Percentiles rank a stretch among this genome's conserved stretches.
These are phyloP conservation scores for Phaseolus coccineus DNA, from an alignment of 331 rosid genomes.

Conservation along the genomic window DNA sequence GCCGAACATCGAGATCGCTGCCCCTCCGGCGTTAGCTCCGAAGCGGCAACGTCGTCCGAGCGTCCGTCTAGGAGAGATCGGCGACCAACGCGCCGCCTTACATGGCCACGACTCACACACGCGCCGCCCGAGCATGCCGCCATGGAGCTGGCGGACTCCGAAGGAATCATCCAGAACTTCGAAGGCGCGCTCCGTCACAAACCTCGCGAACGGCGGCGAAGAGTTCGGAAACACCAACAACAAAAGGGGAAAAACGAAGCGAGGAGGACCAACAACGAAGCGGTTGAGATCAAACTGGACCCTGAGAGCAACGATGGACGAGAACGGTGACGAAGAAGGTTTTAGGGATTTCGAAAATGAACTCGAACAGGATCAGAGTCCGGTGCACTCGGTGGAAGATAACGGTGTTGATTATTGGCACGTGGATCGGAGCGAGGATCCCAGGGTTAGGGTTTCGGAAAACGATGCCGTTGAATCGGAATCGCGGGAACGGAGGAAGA, in stretches of 20 bases:
- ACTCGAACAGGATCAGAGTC: slow-evolving; percentile 41
- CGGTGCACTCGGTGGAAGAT: slow-evolving; percentile 55
- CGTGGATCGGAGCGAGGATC: slow-evolving; percentile 38
- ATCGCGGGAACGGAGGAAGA: slow-evolving; percentile 51
- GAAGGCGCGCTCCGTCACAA: slow-evolving; percentile 60
- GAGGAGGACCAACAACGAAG: slow-evolving; percentile 59
- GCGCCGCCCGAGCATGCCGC: slow-evolving; percentile 53
- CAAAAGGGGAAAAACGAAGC: slow-evolving; percentile 58
- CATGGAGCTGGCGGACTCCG: slow-evolving; percentile 64
- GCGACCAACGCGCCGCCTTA: slow-evolving; percentile 56
- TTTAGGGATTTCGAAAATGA: slow-evolving; percentile 55
- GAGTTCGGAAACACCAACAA: slow-evolving; percentile 43
- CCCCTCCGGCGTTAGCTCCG: slow-evolving; percentile 46
- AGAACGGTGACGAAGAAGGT: slow-evolving; percentile 56
- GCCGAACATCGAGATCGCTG: slow-evolving; percentile 36
- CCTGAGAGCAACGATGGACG: slow-evolving; percentile 30
- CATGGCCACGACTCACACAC: slow-evolving; percentile 50
- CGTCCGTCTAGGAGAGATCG: slow-evolving; percentile 80
- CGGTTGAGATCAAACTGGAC: slow-evolving; percentile 58
- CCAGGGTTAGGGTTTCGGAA: slow-evolving; percentile 54
- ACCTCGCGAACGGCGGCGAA: slow-evolving; percentile 57
- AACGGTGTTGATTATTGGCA: slow-evolving; percentile 52
- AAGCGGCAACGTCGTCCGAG: slow-evolving; percentile 82
- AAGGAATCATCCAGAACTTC: slow-evolving; percentile 55
- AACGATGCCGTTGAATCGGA: slow-evolving; percentile 59